phyloP scores from a whole-genome alignment of 805 yeast genomes.

The Metschnikowia henanensis region DNA sequence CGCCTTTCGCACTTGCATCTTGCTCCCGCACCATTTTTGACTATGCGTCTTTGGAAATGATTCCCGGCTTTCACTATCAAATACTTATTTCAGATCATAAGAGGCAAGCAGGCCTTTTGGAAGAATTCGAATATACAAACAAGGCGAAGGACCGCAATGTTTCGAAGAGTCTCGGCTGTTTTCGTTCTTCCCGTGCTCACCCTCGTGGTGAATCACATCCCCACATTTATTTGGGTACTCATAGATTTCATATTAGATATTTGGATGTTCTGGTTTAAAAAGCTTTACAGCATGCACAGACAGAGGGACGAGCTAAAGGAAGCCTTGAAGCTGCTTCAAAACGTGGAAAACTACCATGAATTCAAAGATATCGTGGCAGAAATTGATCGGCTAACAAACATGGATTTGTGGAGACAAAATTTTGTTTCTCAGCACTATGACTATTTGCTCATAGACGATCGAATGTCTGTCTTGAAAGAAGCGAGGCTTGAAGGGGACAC shows the following conservation, averaged over 20 bases:
- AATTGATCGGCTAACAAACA: slow-evolving; percentile 47
- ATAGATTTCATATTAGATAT: slow-evolving; percentile 45
- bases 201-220: slow-evolving; percentile 35
- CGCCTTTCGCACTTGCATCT: too few relatives aligned
- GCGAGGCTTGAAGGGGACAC: slow-evolving; percentile 64
- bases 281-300: slow-evolving; percentile 33
- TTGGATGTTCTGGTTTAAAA: slow-evolving; percentile 46
- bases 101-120: too few relatives aligned
- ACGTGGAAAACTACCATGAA: slow-evolving; percentile 60
- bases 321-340: slow-evolving; percentile 48
- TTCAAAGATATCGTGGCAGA: slow-evolving; percentile 61
- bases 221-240: slow-evolving; percentile 41
- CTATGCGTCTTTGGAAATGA: too few relatives aligned
- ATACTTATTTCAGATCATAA: too few relatives aligned
- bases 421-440: slow-evolving; percentile 82
- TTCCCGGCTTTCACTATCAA: too few relatives aligned
- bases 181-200: slow-evolving; percentile 23
- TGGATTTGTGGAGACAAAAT: slow-evolving; percentile 72
- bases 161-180: slow-evolving; percentile 11
- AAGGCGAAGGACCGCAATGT: slow-evolving; percentile 5
- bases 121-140: too few relatives aligned
- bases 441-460: slow-evolving; percentile 74
- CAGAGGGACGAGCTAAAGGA: slow-evolving; percentile 47
- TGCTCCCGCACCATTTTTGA: too few relatives aligned
- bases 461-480: slow-evolving; percentile 59